Evolutionary conservation across 495 filamentous ascomycete species (phyloP).

Genomic region (Pyronema omphalodes): DNA sequence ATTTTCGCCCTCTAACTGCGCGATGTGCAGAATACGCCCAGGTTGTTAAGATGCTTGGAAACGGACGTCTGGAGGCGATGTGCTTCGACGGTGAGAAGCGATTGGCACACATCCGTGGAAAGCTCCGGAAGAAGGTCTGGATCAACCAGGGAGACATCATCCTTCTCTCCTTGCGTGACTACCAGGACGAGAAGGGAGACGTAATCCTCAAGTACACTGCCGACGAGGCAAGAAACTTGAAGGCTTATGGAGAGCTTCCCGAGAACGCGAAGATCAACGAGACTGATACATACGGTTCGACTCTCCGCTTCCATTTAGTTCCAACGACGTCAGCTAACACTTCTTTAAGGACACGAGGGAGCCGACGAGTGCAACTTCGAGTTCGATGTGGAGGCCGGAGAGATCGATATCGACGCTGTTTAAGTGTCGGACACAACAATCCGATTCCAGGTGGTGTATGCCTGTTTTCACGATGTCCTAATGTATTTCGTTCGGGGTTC

Average conservation of each 20-base stretch:
- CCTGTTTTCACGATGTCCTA: neutral
- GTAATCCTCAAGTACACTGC: slow-evolving; percentile 98
- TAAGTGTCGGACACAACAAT: slow-evolving; percentile 23
- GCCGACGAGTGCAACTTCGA: slow-evolving; percentile 69
- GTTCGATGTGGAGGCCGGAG: slow-evolving; percentile 50
- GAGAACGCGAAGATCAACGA: slow-evolving; percentile 99
- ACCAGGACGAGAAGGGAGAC: slow-evolving; percentile 97
- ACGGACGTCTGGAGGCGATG: slow-evolving; percentile 86
- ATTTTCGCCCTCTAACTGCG: slow-evolving; percentile 3
- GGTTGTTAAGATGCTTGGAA: slow-evolving; percentile 96
- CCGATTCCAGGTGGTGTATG: neutral
- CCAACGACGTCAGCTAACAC: neutral
- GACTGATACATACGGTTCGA: slow-evolving; percentile 59
- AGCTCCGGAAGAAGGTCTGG: slow-evolving; percentile 95
- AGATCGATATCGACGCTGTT: slow-evolving; percentile 61
- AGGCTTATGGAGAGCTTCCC: slow-evolving; percentile 91
- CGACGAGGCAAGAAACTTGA: slow-evolving; percentile 86
- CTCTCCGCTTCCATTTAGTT: slow-evolving; percentile 5
- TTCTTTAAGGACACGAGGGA: slow-evolving; percentile 34
- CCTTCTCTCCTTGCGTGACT: slow-evolving; percentile 87
- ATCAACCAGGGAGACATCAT: slow-evolving; percentile 99
- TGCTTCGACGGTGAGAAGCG: slow-evolving; percentile 92
- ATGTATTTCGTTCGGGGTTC: neutral
- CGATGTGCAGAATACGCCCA: slow-evolving; percentile 68
- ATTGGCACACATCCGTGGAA: slow-evolving; percentile 74